Base-by-base conservation (phyloP, 352 stramenopile species). In the Phytophthora multivora region DNA sequence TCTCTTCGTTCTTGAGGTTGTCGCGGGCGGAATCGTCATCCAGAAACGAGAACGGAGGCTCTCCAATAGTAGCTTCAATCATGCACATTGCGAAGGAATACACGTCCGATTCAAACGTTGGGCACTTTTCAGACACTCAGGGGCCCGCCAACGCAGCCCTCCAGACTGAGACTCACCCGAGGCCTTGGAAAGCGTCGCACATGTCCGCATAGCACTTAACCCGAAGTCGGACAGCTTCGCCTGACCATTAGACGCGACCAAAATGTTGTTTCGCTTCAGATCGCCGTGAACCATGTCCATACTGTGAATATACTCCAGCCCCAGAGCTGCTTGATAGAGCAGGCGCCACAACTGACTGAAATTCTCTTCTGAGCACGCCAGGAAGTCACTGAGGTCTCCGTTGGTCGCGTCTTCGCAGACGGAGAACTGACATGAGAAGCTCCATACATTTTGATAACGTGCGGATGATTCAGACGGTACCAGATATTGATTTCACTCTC, bases 251-350 rank as follows among this genome's bases (percentile, higher is more conserved):
- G 19, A 16, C 11, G 39, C 59, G 5, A 72, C 52, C 2, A 73
- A 26, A 42, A 74, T 70, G 15, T 67, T 71, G 26, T 47, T 71
- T 0, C 57, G 49, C n/a, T 68, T 70, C 1, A 71, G 47, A 23
- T 65, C 25, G 8, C 64, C 26, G 11, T 73, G 64, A 0, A 69
- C 47, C 7, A 72, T 12, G 1, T 41, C 39, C 13, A 43, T 36
- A 33, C 54, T 51, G 48, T 72, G 63, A n/a, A 72, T 49, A 23
- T 59, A 77, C 13, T 52, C 19, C 1, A 96, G 40, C 3, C 81
- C 85, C 15, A 80, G 48, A 2, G 63, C 59, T 10, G 69, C 56
- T 19, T 77, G 54, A 48, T 70, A 56, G 21, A 83, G 31, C 19
- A 75, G 7, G 5, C 45, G 36, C 51, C 54, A 72, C 56, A 65